These are phyloP conservation scores for Quillaja saponaria DNA, from an alignment of 306 rosid species.

Conservation along the genomic window DNA sequence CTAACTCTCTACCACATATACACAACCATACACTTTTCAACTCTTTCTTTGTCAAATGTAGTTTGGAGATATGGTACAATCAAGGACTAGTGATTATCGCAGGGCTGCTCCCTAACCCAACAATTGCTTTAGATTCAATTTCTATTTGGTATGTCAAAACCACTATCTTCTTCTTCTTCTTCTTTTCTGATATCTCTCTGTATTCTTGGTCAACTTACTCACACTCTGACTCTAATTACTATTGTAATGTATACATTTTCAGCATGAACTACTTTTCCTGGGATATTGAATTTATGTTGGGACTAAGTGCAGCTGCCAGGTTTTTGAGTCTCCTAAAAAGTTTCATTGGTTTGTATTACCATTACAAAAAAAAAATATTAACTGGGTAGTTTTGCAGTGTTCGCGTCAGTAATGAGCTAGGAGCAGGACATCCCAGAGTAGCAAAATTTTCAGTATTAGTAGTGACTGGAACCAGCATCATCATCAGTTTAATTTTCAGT, in stretches of 20 bases:
- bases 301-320: conserved; percentile 77
- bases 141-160: conserved; percentile 50
- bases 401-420: conserved; percentile 74
- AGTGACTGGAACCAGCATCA: conserved; percentile 64
- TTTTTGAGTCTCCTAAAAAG: conserved; percentile 19
- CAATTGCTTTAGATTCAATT: conserved; percentile 59
- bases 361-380: not conserved
- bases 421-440: conserved; percentile 63
- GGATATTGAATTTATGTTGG: conserved; percentile 69
- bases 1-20: not conserved
- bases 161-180: not conserved
- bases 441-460: conserved; percentile 64
- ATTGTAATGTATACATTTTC: conserved; percentile 21
- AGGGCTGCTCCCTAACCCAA: conserved; percentile 66
- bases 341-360: not conserved
- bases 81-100: conserved; percentile 78
- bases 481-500: conserved; percentile 50
- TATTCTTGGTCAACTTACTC: not conserved
- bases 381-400: conserved; percentile 39
- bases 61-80: conserved; percentile 86
- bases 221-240: conserved; percentile 9
- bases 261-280: conserved; percentile 72
- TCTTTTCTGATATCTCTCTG: not conserved
- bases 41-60: conserved; percentile 4
- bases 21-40: not conserved